These are phyloP conservation scores for Tulasnella sp. DNA, from an alignment of 768 basidiomycete genomes.

Conservation along the genomic window DNA sequence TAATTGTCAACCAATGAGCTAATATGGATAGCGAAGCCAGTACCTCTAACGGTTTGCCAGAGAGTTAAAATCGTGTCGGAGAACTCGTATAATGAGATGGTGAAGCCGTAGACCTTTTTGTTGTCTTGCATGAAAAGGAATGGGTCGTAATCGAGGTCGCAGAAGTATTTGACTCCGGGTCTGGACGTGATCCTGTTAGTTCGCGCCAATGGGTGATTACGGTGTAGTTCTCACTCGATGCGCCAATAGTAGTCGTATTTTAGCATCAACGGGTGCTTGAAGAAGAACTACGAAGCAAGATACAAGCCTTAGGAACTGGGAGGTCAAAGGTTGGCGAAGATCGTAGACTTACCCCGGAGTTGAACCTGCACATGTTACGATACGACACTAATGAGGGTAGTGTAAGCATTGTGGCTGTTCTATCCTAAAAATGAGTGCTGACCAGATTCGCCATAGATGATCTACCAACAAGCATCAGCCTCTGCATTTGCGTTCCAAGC, in stretches of 20 bases:
- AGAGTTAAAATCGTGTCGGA: conserved; percentile 67
- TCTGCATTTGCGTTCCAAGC: background rate
- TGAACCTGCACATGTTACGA: conserved; percentile 93
- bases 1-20: background rate
- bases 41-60: conserved; percentile 65
- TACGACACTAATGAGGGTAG: conserved; percentile 35
- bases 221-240: conserved; percentile 49
- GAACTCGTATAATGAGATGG: conserved; percentile 68
- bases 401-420: background rate
- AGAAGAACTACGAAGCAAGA: conserved; percentile 55
- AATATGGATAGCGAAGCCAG: background rate
- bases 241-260: conserved; percentile 84
- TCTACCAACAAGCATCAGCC: background rate
- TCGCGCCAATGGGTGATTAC: background rate
- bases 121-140: conserved; percentile 71
- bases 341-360: conserved; percentile 60
- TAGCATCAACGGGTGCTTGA: conserved; percentile 61
- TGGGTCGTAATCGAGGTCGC: conserved; percentile 63
- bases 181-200: conserved; percentile 25
- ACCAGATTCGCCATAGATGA: conserved; percentile 16
- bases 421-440: no score
- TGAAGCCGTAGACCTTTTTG: conserved; percentile 84
- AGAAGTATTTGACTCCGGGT: conserved; percentile 70
- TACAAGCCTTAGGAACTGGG: conserved; percentile 22
- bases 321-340: background rate